phyloP scores from a whole-genome alignment of 371 early-diverging fungal genomes.

The Amoeboaphelidium occidentale region DNA sequence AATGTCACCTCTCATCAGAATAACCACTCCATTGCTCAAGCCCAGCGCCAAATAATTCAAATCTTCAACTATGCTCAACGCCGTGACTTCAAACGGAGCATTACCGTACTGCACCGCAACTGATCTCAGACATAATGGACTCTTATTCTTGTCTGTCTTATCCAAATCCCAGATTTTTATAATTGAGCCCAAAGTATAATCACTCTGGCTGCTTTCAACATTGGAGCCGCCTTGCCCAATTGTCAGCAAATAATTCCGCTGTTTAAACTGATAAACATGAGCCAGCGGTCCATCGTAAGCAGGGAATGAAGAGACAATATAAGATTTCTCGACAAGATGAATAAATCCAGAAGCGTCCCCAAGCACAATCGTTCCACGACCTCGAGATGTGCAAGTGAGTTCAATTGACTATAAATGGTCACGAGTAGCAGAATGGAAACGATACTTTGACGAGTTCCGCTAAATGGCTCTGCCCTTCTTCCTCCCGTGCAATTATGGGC shows the following conservation, averaged over 20 bases:
- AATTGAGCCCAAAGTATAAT: conserved; percentile 14
- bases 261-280: conserved; percentile 47
- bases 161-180: conserved; percentile 63
- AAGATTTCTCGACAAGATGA: conserved; percentile 13
- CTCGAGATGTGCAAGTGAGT: neutral
- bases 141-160: conserved; percentile 22
- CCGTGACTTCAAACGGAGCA: conserved; percentile 31
- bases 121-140: conserved; percentile 32
- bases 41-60: conserved; percentile 69
- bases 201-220: neutral
- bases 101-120: conserved; percentile 45
- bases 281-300: conserved; percentile 47
- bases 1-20: conserved; percentile 56
- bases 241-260: conserved; percentile 37
- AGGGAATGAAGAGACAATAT: conserved; percentile 30
- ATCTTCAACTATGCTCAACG: conserved; percentile 48
- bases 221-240: conserved; percentile 27
- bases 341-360: conserved; percentile 17
- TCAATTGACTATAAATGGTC: conserved; percentile 1
- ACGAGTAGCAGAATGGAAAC: conserved; percentile 11
- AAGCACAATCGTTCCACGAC: neutral
- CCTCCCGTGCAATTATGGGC: conserved; percentile 26
- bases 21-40: conserved; percentile 62
- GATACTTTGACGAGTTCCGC: conserved; percentile 10
- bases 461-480: conserved; percentile 11